Evolutionary conservation across 805 yeast species (phyloP), one percentile per base, ranked within the genome.

Genomic region (Vanderwaltozyma verrucispora): DNA sequence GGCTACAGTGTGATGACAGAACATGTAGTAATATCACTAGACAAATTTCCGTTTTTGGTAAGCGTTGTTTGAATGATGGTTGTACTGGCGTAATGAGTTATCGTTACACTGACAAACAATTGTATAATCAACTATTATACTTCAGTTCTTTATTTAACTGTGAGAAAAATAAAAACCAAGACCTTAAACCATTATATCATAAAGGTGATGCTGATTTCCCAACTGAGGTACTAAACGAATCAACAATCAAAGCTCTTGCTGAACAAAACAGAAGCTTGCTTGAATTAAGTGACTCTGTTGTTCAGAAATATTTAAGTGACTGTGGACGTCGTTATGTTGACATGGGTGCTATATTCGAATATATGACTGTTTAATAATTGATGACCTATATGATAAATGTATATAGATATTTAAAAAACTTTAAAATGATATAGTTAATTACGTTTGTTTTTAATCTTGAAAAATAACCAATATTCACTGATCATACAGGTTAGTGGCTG

Each of bases 281-380:
- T 49, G 71, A 59, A 14, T 48, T 60, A 5, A 72, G 74, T 44
- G 67, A 71, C 33, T 64, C 66, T 10, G 79, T 85, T 2, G 82
- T 82, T 1, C 72, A 75, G 46, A 77, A 77, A 58, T 89, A 88
- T 50, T 61, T 89, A 47, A 67, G 68, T 36, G 82, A 82, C 44
- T 82, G 89, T 62, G 96, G 95, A 5, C 77, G 96, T 47, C 70
- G 96, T 35, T 87, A 77, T 59, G 96, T 88, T 35, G 83, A 85
- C 54, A 77, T 89, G 83, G 77, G 77, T 8, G 64, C 74, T 17
- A 77, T 88, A n/a, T 88, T 88, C 59, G 80, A 71, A 35, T 74
- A 72, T 45, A 72, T 75, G 75, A 21, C 32, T 12, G n/a, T 21
- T 16, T 31, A 36, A 23, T 11, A 3, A 14, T 33, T 3, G 17